Evolutionary conservation across 1,139 yeast genomes (phyloP).

Genomic region (Meyerozyma carpophila): DNA sequence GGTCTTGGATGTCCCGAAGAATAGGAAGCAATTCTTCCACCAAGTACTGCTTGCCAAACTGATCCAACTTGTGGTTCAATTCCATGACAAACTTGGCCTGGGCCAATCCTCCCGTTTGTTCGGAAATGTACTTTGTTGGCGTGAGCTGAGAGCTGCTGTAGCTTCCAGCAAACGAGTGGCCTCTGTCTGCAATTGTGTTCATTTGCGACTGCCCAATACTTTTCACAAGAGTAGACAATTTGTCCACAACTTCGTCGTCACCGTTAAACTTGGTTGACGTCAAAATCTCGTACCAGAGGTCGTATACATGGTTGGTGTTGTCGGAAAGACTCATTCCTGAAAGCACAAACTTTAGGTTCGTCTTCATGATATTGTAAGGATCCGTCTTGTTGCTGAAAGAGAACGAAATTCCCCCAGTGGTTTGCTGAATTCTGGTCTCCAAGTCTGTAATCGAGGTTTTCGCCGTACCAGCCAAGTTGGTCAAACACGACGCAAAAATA

Average conservation of each 20-base stretch:
- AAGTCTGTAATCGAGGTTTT: conserved; percentile 67
- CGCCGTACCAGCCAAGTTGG: conserved; percentile 76
- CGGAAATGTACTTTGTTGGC: conserved; percentile 54
- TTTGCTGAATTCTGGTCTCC: conserved; percentile 76
- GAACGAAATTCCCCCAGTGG: conserved; percentile 80
- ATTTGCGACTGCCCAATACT: conserved; percentile 74
- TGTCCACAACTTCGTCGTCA: conserved; percentile 51
- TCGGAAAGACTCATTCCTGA: conserved; percentile 69
- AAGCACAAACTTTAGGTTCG: conserved; percentile 45
- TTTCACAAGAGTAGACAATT: conserved; percentile 68
- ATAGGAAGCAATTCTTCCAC: conserved; percentile 57
- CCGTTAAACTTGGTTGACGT: conserved; percentile 57
- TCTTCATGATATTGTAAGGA: conserved; percentile 42
- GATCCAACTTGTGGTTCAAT: conserved; percentile 47
- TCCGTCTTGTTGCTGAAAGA: conserved; percentile 52
- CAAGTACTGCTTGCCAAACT: conserved; percentile 46
- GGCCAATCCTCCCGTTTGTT: conserved; percentile 63
- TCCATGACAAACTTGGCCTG: conserved; percentile 69
- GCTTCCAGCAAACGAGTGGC: conserved; percentile 78
- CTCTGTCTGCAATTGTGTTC: conserved; percentile 76
- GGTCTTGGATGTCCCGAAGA: conserved; percentile 48
- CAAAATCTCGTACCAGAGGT: conserved; percentile 65
- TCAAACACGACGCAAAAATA: conserved; percentile 71
- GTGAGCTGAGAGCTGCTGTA: conserved; percentile 64
- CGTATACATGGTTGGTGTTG: conserved; percentile 57